Base-by-base conservation (phyloP, 352 stramenopile genomes). In the Pythium myriotylum region DNA sequence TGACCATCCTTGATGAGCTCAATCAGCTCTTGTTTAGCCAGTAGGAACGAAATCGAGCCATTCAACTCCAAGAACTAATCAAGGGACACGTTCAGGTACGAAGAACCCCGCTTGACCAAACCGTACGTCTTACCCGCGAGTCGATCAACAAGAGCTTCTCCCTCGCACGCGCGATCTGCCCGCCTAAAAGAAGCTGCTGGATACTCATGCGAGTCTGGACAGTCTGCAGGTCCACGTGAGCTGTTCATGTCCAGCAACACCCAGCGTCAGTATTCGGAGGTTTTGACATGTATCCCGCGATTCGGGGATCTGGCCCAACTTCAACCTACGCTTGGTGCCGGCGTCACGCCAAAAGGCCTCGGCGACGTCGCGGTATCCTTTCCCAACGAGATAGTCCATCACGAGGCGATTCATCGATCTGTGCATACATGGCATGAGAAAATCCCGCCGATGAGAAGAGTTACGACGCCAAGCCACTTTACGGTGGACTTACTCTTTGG, bases 351-450 rank as follows among this genome's bases (percentile, higher is more conserved):
- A 88, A 47, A 92, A 89, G 6, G 83, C 83, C 62, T 92, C 83
- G 6, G 83, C 83, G 39, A 90, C 81, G 19, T 92, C 77, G 49
- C 81, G 79, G 40, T 89, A 90, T 47, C 83, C 83, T 62, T 89
- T 92, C 12, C 83, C 81, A 4, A 92, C 79, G n/a, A 92, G 70
- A 43, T 90, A 92, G 41, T 92, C 81, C 83, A 92, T 90, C 60
- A 92, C 83, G 13, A 92, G 54, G 9, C 81, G 79, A 51, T 92
- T 87, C 83, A 92, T 92, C 1, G 69, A 86, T 51, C 82, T 92
- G 22, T 39, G 23, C 16, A 26, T 24, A n/a, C 37, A 22, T 33
- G 9, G 35, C 9, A 47, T 7, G n/a, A 22, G 19, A 17, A 43
- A 14, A 45, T 27, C 17, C 35, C 29, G 20, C 26, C 14, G 20